A percentile compares a stretch with the other conserved stretches of the same genome.
phyloP scores from a whole-genome alignment of 345 rosid genomes.

The Durio zibethinus region DNA sequence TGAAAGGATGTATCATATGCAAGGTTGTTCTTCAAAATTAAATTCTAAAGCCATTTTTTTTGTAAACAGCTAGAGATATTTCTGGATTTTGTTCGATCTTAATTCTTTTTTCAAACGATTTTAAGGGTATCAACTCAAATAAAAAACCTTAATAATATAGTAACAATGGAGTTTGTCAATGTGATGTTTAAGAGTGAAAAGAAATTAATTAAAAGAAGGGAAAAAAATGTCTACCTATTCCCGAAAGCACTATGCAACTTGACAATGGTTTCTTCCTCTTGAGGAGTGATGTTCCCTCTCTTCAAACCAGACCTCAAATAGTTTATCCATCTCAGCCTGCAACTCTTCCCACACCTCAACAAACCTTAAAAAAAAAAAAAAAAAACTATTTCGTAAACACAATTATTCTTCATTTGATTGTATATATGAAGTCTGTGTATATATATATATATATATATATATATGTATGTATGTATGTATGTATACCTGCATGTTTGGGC shows the following conservation, averaged over 20 bases:
- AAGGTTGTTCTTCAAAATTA: background rate
- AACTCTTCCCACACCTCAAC: constrained; percentile 90
- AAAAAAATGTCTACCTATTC: constrained; percentile 45
- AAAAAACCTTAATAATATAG: no score
- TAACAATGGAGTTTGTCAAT: no score
- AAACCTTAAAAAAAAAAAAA: constrained; percentile 44
- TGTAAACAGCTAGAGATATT: no score
- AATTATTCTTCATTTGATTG: background rate
- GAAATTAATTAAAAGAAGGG: background rate
- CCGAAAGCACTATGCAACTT: constrained; percentile 68
- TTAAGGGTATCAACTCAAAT: no score
- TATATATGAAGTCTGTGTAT: background rate
- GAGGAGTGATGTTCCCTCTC: constrained; percentile 75
- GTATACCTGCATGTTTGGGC: constrained; percentile 78
- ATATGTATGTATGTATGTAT: background rate
- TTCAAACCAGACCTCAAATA: constrained; percentile 74
- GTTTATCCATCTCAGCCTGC: constrained; percentile 92
- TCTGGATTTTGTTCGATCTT: no score
- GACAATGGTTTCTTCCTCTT: constrained; percentile 72
- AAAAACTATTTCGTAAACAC: no score
- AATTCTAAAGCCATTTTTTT: no score
- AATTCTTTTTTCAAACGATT: no score
- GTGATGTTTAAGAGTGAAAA: background rate
- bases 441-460: background rate
- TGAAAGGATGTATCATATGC: background rate